Conservation (phyloP, 2,329 filamentous ascomycete species). For the Penicillium sp. region DNA sequence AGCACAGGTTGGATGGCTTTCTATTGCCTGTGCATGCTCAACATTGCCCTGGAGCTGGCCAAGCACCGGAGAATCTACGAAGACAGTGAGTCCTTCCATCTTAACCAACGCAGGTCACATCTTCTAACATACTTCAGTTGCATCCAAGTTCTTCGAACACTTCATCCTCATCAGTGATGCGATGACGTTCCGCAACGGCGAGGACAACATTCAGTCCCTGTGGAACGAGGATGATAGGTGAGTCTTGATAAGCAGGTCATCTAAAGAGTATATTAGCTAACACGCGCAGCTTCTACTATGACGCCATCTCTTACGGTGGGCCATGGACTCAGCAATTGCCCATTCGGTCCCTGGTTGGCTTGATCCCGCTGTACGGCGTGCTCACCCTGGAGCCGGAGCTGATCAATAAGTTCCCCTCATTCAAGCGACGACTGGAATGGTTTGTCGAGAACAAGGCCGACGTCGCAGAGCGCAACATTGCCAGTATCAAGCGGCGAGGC, state of each 20-base stretch:
- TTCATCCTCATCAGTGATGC: slow-evolving; percentile 98
- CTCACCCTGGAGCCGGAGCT: slow-evolving; percentile 91
- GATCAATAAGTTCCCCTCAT: slow-evolving; percentile 85
- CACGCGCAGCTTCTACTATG: slow-evolving; percentile 78
- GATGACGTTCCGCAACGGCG: slow-evolving; percentile 79
- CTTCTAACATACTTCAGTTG: slow-evolving; percentile 53
- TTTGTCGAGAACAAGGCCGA: slow-evolving; percentile 87
- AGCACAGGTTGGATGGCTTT: slow-evolving; percentile 99
- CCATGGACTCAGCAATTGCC: slow-evolving; percentile 92
- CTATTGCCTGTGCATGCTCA: slow-evolving; percentile 94
- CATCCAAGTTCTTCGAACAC: slow-evolving; percentile 98
- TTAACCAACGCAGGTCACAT: background rate
- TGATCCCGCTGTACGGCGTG: slow-evolving; percentile 92
- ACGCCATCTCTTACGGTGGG: slow-evolving; percentile 94
- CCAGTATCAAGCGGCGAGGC: slow-evolving; percentile 84
- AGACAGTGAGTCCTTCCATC: slow-evolving; percentile 55
- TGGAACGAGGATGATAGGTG: slow-evolving; percentile 88
- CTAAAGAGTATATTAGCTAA: slow-evolving; percentile 11
- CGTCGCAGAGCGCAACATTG: slow-evolving; percentile 89
- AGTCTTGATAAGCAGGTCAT: slow-evolving; percentile 24
- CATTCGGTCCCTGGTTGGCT: slow-evolving; percentile 84
- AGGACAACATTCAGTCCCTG: slow-evolving; percentile 71
- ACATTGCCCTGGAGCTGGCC: slow-evolving; percentile 90
- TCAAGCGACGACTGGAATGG: slow-evolving; percentile 93
- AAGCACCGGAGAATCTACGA: slow-evolving; percentile 95